Base-by-base conservation (phyloP, 2,329 filamentous ascomycete species). In the Xylariaceae sp. region DNA sequence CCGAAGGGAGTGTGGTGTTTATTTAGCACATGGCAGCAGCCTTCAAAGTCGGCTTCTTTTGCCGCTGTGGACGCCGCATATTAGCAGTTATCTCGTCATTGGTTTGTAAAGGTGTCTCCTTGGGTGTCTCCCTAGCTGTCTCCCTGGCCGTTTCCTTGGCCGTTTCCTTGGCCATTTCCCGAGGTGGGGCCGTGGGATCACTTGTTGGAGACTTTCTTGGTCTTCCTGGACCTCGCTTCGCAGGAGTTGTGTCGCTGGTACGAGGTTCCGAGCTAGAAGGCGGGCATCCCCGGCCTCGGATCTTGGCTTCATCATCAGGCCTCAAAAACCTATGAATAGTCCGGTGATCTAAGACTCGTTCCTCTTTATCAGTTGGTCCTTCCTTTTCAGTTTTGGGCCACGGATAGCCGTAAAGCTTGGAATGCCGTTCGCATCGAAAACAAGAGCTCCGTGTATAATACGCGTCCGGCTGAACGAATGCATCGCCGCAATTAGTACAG, bases 321-420 rank as follows among this genome's bases (percentile, higher is more conserved):
- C 84, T 80, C 4, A 96, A 73, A 65, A 96, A 96, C 0, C 92
- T 86, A 70, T 96, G 88, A 3, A 97, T 80, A 0, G 80, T 85
- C n/a, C 92, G 80, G 67, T 96, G 91, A 67, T 97, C 92, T 56
- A 94, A 77, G 0, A 95, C 76, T 7, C 84, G 73, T 67, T 85
- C 80, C 62, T 87, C 84, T 54, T 81, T 85, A 67, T 97, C 94
- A 26, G 80, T 71, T 12, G 83, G 83, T 0, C 89, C 89, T 30
- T 87, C 84, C 58, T 80, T 87, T 56, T 96, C 88, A 0, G 94
- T 97, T 75, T 99, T 96, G 4, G 94, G 94, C 94, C 94, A 99
- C 54, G 87, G 79, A 67, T 88, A 96, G 0, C 95, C 95, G 68
- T 97, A 99, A 0, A 99, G 75, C 74, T 95, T 97, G 12, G 89